Conservation (phyloP, 495 filamentous ascomycete species). For the Neurospora sp. region DNA sequence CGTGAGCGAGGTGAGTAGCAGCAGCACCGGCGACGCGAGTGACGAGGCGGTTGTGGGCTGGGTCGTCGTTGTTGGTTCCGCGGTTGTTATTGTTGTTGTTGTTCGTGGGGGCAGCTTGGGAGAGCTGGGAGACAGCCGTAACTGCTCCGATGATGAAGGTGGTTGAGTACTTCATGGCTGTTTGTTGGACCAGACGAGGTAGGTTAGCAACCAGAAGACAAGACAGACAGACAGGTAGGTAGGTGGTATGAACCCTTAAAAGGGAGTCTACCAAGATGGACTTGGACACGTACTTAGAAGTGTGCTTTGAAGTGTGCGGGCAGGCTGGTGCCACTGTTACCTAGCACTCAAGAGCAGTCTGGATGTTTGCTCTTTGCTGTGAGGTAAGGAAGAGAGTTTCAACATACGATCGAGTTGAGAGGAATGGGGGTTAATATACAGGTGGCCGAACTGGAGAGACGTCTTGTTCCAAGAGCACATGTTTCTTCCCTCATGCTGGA, state of each 20-base stretch:
- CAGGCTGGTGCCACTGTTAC: not conserved
- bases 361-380: not conserved
- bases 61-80: not conserved
- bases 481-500: not conserved
- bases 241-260: not conserved
- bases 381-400: not conserved
- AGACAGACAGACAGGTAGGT: not conserved
- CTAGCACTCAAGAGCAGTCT: not conserved
- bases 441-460: not conserved
- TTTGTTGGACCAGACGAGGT: not conserved
- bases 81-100: not conserved
- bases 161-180: not conserved
- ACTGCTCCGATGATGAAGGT: not conserved
- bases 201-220: not conserved
- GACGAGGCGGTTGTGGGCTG: not conserved
- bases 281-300: not conserved
- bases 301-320: not conserved
- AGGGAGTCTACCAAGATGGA: not conserved
- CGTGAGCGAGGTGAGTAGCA: not conserved
- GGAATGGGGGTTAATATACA: not conserved
- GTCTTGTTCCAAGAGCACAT: not conserved
- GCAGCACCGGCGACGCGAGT: not conserved
- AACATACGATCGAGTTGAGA: not conserved
- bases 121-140: not conserved
- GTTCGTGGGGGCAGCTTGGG: not conserved